A percentile compares a stretch with the other conserved stretches of the same genome.
Conservation (phyloP, 768 basidiomycete species). For the Amanita phalloides region DNA sequence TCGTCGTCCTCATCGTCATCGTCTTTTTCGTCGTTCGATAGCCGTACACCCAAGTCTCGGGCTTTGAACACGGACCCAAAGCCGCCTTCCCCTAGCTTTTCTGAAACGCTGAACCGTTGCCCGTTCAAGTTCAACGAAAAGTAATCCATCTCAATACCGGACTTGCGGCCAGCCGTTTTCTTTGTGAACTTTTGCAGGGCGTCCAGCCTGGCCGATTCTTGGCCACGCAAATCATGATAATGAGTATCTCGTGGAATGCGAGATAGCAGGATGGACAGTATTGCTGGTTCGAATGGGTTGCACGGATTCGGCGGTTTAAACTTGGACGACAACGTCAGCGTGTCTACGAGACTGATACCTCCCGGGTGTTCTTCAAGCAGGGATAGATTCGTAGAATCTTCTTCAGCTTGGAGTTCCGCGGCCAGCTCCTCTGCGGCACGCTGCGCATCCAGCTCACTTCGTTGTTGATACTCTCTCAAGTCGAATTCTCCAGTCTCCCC, state of each 20-base stretch:
- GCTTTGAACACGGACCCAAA: slow-evolving; percentile 95
- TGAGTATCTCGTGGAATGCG: slow-evolving; percentile 48
- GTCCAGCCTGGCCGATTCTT: slow-evolving; percentile 50
- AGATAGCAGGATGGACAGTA: slow-evolving; percentile 54
- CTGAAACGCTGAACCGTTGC: slow-evolving; percentile 56
- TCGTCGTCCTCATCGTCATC: slow-evolving; percentile 29
- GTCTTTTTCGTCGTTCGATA: slow-evolving; percentile 23
- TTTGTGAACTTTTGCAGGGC: slow-evolving; percentile 64
- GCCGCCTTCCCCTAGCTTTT: slow-evolving; percentile 94
- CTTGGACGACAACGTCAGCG: slow-evolving; percentile 45
- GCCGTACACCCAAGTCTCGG: slow-evolving; percentile 37
- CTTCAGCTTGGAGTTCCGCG: slow-evolving; percentile 32
- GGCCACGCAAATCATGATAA: slow-evolving; percentile 47
- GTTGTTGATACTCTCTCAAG: slow-evolving; percentile 13
- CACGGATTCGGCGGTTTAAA: slow-evolving; percentile 82
- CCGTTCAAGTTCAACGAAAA: slow-evolving; percentile 54
- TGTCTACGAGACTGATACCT: slow-evolving; percentile 53
- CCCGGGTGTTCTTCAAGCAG: slow-evolving; percentile 42
- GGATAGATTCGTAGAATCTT: slow-evolving; percentile 7
- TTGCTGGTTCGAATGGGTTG: slow-evolving; percentile 67
- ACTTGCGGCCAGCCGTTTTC: slow-evolving; percentile 27
- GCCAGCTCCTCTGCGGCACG: slow-evolving; percentile 43
- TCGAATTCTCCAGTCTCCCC: slow-evolving; percentile 14
- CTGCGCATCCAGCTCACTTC: slow-evolving; percentile 35
- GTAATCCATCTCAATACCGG: slow-evolving; percentile 26